Conservation (phyloP, 306 rosid species). For the Vicia faba region DNA sequence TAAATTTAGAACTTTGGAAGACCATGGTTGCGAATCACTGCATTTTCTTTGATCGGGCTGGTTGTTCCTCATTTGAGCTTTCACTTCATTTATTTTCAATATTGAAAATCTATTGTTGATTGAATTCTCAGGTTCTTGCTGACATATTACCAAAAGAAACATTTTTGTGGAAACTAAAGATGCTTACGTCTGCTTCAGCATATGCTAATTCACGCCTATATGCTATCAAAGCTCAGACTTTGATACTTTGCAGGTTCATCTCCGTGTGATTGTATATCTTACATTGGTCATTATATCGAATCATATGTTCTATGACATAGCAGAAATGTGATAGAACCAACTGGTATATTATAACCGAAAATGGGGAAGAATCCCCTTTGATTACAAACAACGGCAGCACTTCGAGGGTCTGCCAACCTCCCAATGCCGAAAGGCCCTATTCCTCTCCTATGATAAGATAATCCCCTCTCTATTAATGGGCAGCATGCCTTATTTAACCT, state of each 20-base stretch:
- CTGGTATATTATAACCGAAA: too few species aligned
- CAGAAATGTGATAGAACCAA: background rate
- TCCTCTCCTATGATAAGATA: too few species aligned
- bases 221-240: constrained; percentile 76
- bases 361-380: too few species aligned
- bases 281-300: constrained; percentile 2
- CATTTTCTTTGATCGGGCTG: constrained; percentile 25
- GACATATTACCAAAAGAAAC: constrained; percentile 79
- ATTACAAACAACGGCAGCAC: too few species aligned
- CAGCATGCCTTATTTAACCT: too few species aligned
- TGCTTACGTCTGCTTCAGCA: constrained; percentile 76
- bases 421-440: too few species aligned
- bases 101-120: constrained; percentile 38
- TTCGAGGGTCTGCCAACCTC: too few species aligned
- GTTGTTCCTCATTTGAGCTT: constrained; percentile 22
- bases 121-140: constrained; percentile 67
- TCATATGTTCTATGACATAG: background rate
- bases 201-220: constrained; percentile 71
- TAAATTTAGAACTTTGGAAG: constrained; percentile 27
- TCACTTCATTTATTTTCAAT: constrained; percentile 34
- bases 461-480: too few species aligned
- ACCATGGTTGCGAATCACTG: constrained; percentile 10
- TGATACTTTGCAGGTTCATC: constrained; percentile 77
- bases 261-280: constrained; percentile 16
- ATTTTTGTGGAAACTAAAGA: constrained; percentile 72